Evolutionary conservation across 2,329 filamentous ascomycete genomes (phyloP).

Genomic region (Trichoderma gracile): DNA sequence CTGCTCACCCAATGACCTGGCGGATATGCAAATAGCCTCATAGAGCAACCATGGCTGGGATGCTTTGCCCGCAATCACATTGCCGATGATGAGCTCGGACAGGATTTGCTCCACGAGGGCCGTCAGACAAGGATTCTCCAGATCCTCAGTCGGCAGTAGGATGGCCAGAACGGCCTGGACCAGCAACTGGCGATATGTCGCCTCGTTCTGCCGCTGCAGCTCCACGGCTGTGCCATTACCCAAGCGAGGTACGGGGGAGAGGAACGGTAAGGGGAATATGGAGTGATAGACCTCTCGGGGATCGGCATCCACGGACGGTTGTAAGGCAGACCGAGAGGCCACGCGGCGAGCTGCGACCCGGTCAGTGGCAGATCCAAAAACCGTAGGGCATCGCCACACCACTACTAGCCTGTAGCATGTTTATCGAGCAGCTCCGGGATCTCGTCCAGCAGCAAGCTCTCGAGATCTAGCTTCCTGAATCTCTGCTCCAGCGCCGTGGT

Average conservation of each 20-base stretch:
- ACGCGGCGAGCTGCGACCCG: constrained; percentile 66
- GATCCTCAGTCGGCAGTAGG: constrained; percentile 86
- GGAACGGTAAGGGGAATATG: constrained; percentile 74
- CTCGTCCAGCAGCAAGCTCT: constrained; percentile 82
- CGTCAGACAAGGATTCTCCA: constrained; percentile 83
- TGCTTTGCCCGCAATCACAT: constrained; percentile 74
- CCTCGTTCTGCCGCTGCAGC: constrained; percentile 74
- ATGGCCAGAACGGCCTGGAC: constrained; percentile 79
- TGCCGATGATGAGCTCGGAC: constrained; percentile 85
- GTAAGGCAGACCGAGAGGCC: constrained; percentile 59
- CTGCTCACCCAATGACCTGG: constrained; percentile 43
- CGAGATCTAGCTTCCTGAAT: constrained; percentile 77
- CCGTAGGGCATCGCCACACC: constrained; percentile 3
- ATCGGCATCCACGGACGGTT: constrained; percentile 61
- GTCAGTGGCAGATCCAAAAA: constrained; percentile 28
- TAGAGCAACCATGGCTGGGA: constrained; percentile 88
- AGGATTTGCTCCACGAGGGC: constrained; percentile 84
- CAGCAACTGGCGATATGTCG: constrained; percentile 82
- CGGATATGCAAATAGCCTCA: constrained; percentile 76
- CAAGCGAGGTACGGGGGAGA: constrained; percentile 71
- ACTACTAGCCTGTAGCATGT: constrained; percentile 69
- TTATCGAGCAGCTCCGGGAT: constrained; percentile 77
- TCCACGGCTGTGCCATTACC: constrained; percentile 52
- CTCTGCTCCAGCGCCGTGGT: constrained; percentile 86
- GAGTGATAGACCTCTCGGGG: constrained; percentile 77